These are phyloP conservation scores for Plasmodium malariae DNA, from an alignment of 169 alveolate genomes.

Conservation along the genomic window DNA sequence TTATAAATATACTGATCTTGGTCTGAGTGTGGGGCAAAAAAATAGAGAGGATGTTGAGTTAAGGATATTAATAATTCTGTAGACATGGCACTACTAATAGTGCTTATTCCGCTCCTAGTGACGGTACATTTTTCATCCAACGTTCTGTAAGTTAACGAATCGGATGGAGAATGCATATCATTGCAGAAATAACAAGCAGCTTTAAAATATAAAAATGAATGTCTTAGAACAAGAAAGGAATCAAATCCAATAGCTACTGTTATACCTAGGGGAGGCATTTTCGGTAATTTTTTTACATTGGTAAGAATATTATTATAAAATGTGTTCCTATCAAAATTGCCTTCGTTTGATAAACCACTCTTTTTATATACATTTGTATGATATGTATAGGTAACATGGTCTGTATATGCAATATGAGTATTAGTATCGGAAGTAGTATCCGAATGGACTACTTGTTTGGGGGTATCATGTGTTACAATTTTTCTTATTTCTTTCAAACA, in stretches of 20 bases:
- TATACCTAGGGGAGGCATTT: conserved; percentile 80
- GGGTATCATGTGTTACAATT: not conserved
- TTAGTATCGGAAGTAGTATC: not conserved
- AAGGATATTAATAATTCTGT: conserved; percentile 80
- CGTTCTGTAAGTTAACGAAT: conserved; percentile 73
- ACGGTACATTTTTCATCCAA: conserved; percentile 85
- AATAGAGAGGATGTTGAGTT: conserved; percentile 81
- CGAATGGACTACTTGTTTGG: not conserved
- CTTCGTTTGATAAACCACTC: not conserved
- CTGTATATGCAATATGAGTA: not conserved
- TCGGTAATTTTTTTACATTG: conserved; percentile 20
- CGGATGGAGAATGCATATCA: conserved; percentile 79
- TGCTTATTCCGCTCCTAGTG: conserved; percentile 79
- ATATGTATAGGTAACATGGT: not conserved
- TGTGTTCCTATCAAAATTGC: not conserved
- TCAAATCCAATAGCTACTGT: conserved; percentile 83
- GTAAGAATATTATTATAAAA: conserved; percentile 55
- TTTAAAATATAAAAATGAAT: conserved; percentile 79
- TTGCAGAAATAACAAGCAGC: conserved; percentile 85
- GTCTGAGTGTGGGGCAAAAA: conserved; percentile 79
- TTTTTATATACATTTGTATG: not conserved
- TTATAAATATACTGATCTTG: conserved; percentile 41
- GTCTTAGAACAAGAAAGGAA: conserved; percentile 80
- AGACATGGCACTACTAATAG: conserved; percentile 83
- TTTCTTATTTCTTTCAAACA: conserved; percentile 9